Evolutionary conservation across 306 rosid species (phyloP).

Genomic region (Vigna hirtella): DNA sequence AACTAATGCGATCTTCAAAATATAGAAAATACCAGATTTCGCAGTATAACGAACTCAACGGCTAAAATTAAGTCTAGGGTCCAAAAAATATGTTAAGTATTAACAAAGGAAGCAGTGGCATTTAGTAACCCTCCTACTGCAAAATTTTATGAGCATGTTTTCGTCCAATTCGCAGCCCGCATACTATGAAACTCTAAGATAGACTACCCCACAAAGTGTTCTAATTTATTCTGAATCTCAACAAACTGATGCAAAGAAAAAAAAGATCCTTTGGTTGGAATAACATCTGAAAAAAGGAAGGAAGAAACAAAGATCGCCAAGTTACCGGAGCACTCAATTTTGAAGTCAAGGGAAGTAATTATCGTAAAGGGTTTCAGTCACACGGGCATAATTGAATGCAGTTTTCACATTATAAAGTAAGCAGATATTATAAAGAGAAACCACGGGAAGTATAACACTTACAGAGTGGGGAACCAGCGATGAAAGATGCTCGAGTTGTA

Average conservation of each 20-base stretch:
- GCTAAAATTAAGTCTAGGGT: slow-evolving; percentile 15
- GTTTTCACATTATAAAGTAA: not conserved
- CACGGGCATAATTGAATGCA: not conserved
- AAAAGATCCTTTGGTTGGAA: not conserved
- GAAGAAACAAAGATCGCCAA: not conserved
- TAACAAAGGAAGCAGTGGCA: slow-evolving; percentile 1
- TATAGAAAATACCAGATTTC: slow-evolving; percentile 9
- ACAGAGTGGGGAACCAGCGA: slow-evolving; percentile 79
- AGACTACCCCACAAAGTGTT: not conserved
- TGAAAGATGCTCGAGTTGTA: slow-evolving; percentile 54
- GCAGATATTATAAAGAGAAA: not conserved
- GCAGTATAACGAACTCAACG: not conserved
- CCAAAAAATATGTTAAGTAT: not conserved
- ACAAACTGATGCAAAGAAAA: not conserved
- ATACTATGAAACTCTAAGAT: not conserved
- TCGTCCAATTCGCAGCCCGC: not conserved
- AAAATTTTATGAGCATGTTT: not conserved
- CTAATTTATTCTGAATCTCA: not conserved
- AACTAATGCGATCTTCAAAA: not conserved
- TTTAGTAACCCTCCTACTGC: not conserved
- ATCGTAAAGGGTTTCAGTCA: not conserved
- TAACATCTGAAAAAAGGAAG: not conserved
- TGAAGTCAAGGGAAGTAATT: not conserved
- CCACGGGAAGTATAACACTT: slow-evolving; percentile 30
- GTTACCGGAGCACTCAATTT: not conserved